Percentiles rank a stretch among this genome's conserved stretches.
These are phyloP conservation scores for Neopestalotiopsis sp. DNA, from an alignment of 2,329 filamentous ascomycete species.

Conservation along the genomic window DNA sequence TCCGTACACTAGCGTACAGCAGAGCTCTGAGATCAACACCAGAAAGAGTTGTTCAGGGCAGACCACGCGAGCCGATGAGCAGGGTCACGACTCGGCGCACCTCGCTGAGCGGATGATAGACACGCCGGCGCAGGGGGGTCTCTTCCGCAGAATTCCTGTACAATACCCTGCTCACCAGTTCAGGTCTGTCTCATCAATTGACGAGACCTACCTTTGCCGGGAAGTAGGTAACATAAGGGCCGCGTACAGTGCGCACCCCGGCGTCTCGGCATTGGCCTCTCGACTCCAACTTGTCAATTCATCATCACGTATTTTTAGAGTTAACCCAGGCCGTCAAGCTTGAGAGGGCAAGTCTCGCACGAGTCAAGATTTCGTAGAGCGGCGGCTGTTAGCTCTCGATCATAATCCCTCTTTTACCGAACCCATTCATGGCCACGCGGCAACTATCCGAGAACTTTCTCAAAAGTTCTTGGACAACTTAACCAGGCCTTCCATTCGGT, in stretches of 20 bases:
- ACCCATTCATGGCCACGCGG: background rate
- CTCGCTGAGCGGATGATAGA: background rate
- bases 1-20: background rate
- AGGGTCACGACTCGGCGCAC: background rate
- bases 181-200: background rate
- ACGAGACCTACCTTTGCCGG: background rate
- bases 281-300: background rate
- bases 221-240: background rate
- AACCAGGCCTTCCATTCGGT: background rate
- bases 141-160: conserved; percentile 10
- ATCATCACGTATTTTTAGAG: conserved; percentile 6
- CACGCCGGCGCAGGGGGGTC: background rate
- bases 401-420: background rate
- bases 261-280: background rate
- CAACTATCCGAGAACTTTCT: background rate
- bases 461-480: background rate
- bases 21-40: background rate
- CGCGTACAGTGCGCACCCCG: background rate
- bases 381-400: background rate
- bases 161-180: conserved; percentile 1
- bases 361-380: conserved; percentile 12
- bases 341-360: background rate
- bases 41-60: background rate
- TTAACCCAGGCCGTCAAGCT: background rate
- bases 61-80: conserved; percentile 1